These are phyloP conservation scores for Geotrichum klebahnii DNA, from an alignment of 1,139 yeast genomes.

Conservation along the genomic window DNA sequence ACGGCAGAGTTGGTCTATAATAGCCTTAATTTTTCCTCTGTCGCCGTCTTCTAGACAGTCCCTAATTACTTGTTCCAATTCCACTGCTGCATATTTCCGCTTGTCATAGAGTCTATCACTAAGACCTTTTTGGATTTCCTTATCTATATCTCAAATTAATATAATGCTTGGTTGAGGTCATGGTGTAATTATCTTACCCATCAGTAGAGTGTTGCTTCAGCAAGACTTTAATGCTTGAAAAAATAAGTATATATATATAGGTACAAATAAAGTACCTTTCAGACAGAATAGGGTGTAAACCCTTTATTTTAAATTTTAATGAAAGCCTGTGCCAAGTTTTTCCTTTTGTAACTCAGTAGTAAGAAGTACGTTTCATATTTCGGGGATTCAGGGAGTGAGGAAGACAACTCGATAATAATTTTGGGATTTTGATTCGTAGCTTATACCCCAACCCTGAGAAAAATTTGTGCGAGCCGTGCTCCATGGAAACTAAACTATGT, in stretches of 20 bases:
- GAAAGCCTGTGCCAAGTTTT: too few relatives aligned
- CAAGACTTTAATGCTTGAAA: too few relatives aligned
- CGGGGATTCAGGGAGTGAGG: neutral
- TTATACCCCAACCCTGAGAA: neutral
- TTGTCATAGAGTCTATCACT: conserved; percentile 90
- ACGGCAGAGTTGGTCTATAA: conserved; percentile 62
- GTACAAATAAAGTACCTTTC: too few relatives aligned
- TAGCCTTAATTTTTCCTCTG: conserved; percentile 59
- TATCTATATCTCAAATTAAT: conserved; percentile 44
- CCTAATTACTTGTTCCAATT: conserved; percentile 75
- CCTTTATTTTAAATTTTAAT: too few relatives aligned
- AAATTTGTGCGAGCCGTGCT: neutral
- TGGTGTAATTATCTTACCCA: neutral
- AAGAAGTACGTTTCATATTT: too few relatives aligned
- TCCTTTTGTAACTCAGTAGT: too few relatives aligned
- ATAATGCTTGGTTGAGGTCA: neutral
- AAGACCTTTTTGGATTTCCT: conserved; percentile 73
- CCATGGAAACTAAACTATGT: too few relatives aligned
- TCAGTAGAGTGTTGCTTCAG: neutral
- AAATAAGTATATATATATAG: too few relatives aligned
- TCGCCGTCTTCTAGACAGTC: conserved; percentile 67
- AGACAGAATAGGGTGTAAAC: neutral
- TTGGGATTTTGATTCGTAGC: neutral
- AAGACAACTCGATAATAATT: too few relatives aligned
- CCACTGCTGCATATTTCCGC: conserved; percentile 90